These are phyloP conservation scores for Uromyces viciae-fabae DNA, from an alignment of 1,284 basidiomycete species.

Conservation along the genomic window DNA sequence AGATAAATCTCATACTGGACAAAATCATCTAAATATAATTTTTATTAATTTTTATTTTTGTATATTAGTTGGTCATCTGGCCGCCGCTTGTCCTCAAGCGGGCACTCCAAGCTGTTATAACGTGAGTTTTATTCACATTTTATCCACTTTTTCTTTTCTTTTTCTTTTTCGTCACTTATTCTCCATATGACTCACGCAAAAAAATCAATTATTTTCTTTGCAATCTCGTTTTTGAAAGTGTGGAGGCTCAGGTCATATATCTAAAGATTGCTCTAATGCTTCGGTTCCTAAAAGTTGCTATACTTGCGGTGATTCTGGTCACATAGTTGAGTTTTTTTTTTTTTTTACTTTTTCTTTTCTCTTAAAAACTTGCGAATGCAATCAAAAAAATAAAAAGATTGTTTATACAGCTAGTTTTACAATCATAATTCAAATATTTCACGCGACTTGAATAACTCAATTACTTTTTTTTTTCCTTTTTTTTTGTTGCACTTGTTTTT, in stretches of 20 bases:
- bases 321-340: constrained; percentile 25
- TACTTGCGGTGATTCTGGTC: constrained; percentile 32
- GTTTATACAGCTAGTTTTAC: no score
- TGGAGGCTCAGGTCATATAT: constrained; percentile 37
- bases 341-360: not conserved
- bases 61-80: constrained; percentile 34
- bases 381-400: not conserved
- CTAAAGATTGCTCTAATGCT: constrained; percentile 27
- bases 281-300: constrained; percentile 40
- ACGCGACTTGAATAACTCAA: not conserved
- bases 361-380: not conserved
- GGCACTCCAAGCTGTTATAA: constrained; percentile 44
- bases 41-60: not conserved
- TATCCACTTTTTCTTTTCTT: not conserved
- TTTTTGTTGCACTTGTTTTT: not conserved
- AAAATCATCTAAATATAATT: no score
- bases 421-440: no score
- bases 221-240: constrained; percentile 5
- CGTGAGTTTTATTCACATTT: not conserved
- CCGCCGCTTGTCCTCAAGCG: constrained; percentile 40
- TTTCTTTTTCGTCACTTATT: not conserved
- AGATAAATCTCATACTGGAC: no score
- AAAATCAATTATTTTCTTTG: no score
- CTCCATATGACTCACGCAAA: not conserved
- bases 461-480: not conserved